These are phyloP conservation scores for Ogataea allantospora DNA, from an alignment of 805 yeast species.

Conservation along the genomic window DNA sequence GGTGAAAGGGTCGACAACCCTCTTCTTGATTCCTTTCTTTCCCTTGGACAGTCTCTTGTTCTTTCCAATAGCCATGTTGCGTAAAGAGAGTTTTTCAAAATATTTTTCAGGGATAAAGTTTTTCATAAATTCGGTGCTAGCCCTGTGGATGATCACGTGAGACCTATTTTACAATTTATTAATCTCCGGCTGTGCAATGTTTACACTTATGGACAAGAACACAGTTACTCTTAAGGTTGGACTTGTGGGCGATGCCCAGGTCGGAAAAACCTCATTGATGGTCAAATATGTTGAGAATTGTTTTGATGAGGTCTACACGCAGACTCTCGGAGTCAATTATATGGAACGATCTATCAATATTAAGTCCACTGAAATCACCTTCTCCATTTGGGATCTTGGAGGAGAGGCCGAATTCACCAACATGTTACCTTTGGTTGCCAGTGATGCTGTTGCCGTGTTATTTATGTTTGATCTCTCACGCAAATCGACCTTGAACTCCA, in stretches of 20 bases:
- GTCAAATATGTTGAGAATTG: slow-evolving; percentile 95
- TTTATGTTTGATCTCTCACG: slow-evolving; percentile 90
- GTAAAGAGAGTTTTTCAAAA: slow-evolving; percentile 13
- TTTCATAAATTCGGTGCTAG: slow-evolving; percentile 11
- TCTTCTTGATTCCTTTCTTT: slow-evolving; percentile 98
- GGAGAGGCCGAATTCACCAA: slow-evolving; percentile 94
- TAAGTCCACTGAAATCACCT: slow-evolving; percentile 82
- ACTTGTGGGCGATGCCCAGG: slow-evolving; percentile 91
- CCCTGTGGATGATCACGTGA: slow-evolving; percentile 9
- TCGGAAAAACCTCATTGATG: slow-evolving; percentile 95
- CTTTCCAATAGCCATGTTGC: slow-evolving; percentile 60
- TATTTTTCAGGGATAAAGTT: slow-evolving; percentile 13
- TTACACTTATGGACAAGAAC: slow-evolving; percentile 27
- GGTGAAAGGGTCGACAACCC: slow-evolving; percentile 99
- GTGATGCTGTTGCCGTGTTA: slow-evolving; percentile 87
- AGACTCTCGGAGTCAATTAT: slow-evolving; percentile 92
- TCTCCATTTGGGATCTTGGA: slow-evolving; percentile 93
- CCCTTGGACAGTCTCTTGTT: slow-evolving; percentile 82
- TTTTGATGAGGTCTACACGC: slow-evolving; percentile 88
- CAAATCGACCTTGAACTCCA: slow-evolving; percentile 78
- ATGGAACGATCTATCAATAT: slow-evolving; percentile 87
- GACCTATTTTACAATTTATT: background rate
- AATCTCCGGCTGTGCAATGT: slow-evolving; percentile 11
- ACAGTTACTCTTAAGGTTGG: slow-evolving; percentile 80
- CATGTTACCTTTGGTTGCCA: slow-evolving; percentile 90